Evolutionary conservation across 495 filamentous ascomycete genomes (phyloP), one percentile per base, ranked within the genome.

Genomic region (Halenospora varia): DNA sequence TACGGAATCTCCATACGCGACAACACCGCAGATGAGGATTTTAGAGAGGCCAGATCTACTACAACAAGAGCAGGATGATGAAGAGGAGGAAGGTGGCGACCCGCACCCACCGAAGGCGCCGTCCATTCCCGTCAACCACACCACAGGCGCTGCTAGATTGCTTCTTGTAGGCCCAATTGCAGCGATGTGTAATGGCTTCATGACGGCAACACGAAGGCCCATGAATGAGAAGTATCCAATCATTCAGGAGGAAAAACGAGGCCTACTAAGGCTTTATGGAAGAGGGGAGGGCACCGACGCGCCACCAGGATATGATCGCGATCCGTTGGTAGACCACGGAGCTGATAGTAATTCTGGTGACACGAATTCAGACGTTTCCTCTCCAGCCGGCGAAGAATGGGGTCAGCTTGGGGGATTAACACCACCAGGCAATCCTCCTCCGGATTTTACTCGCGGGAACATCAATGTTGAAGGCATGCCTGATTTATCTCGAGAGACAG

Each of bases 121-220:
- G n/a, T 81, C 82, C 2, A 88, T 95, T 48, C 87, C 87, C 0
- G 75, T 81, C 4, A 87, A 90, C 39, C 91, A 96, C 65, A 90
- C 88, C 2, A 95, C 90, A 0, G 82, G 88, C 23, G 90, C 91
- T 0, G 88, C 91, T 40, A 81, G 88, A 52, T 71, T 95, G 13
- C 75, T 92, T n/a, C 78, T 82, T 50, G 90, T 86, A 85, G 78
- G 76, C 0, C 80, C 83, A 0, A 89, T 92, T 39, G 70, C 78
- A 45, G 70, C 70, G 3, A 68, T 91, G 48, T 73, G 87, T 6
- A 59, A 67, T 25, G 70, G 68, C 26, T 64, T 73, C 25, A 64
- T 82, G 55, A 62, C 74, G 41, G n/a, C n/a, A 63, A 69, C 55
- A 63, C 75, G 62, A 71, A 68, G 64, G 64, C 82, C n/a, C 75